These are phyloP conservation scores for Taiwanofungus camphoratus DNA, from an alignment of 1,284 basidiomycete genomes.

Conservation along the genomic window DNA sequence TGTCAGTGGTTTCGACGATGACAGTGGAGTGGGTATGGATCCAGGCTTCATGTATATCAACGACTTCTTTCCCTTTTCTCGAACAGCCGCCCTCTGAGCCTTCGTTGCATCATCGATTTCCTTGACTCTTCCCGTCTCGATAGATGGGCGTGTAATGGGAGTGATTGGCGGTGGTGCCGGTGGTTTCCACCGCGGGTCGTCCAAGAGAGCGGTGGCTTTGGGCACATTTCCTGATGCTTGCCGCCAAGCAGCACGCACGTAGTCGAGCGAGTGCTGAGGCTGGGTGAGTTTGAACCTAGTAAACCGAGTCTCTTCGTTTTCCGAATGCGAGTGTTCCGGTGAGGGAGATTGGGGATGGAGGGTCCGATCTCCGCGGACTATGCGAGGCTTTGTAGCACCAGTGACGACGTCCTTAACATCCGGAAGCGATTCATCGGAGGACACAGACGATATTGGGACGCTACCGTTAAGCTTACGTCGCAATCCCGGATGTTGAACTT, in stretches of 20 bases:
- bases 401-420: conserved; percentile 38
- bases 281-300: conserved; percentile 57
- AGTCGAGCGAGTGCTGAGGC: conserved; percentile 39
- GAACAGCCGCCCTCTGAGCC: conserved; percentile 53
- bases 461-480: conserved; percentile 37
- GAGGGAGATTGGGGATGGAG: conserved; percentile 15
- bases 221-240: conserved; percentile 53
- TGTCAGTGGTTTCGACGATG: conserved; percentile 12
- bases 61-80: conserved; percentile 71
- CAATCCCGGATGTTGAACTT: conserved; percentile 45
- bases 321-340: conserved; percentile 10
- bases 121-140: conserved; percentile 53
- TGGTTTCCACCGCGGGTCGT: conserved; percentile 51
- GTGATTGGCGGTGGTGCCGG: conserved; percentile 21
- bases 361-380: conserved; percentile 44
- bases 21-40: conserved; percentile 15
- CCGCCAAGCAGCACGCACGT: conserved; percentile 58
- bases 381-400: conserved; percentile 43
- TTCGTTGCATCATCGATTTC: conserved; percentile 66
- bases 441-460: conserved; percentile 36
- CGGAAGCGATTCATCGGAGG: conserved; percentile 62
- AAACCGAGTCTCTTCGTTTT: conserved; percentile 32
- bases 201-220: conserved; percentile 50
- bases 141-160: conserved; percentile 22
- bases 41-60: conserved; percentile 48